These are phyloP conservation scores for Dalbergia oliveri DNA, from an alignment of 306 rosid species.

Conservation along the genomic window DNA sequence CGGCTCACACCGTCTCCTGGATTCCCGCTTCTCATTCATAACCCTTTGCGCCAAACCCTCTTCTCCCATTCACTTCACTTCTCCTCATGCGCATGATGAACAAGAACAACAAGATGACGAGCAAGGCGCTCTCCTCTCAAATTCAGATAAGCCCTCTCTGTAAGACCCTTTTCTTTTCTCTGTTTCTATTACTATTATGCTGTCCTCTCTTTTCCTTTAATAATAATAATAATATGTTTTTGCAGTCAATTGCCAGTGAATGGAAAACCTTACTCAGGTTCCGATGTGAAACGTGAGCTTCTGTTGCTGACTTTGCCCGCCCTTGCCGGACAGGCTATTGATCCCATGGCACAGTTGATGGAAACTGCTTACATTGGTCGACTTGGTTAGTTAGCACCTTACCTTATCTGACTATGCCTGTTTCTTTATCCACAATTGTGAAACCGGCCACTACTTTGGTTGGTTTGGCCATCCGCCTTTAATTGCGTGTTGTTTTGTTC, in stretches of 20 bases:
- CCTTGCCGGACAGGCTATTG: constrained; percentile 89
- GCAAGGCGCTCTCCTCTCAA: constrained; percentile 40
- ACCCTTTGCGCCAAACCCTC: constrained; percentile 50
- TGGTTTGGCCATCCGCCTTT: not conserved
- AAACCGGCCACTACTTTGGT: not conserved
- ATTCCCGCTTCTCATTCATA: constrained; percentile 37
- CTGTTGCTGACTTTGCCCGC: constrained; percentile 80
- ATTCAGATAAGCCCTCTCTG: constrained; percentile 47
- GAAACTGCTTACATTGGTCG: constrained; percentile 97
- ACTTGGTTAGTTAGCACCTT: constrained; percentile 66
- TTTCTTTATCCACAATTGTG: not conserved
- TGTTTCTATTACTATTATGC: not conserved
- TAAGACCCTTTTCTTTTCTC: constrained; percentile 48
- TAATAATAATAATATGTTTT: not conserved
- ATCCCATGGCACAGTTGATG: constrained; percentile 90
- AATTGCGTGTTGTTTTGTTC: not conserved
- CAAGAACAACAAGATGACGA: not conserved
- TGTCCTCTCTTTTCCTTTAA: not conserved
- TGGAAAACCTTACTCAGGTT: constrained; percentile 25
- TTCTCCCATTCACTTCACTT: constrained; percentile 51
- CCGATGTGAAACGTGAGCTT: constrained; percentile 75
- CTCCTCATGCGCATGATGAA: constrained; percentile 54
- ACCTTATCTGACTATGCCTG: not conserved
- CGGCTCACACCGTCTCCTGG: constrained; percentile 39
- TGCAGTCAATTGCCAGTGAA: constrained; percentile 55